Base-by-base conservation (phyloP, 2,329 filamentous ascomycete genomes). In the Cercospora nicotianae region DNA sequence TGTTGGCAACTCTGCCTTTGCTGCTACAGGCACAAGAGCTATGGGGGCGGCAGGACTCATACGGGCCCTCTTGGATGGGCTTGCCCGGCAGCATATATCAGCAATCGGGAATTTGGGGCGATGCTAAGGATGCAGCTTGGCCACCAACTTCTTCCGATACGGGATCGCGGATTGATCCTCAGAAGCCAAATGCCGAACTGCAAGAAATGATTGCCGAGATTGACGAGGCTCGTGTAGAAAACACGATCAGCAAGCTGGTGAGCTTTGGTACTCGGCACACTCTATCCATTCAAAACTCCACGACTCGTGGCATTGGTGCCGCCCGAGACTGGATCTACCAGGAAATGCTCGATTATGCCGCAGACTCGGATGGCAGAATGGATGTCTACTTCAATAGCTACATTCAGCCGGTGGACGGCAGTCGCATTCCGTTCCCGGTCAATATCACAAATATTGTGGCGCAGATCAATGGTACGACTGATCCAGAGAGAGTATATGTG, bases 231-330 rank as follows among this genome's bases (percentile, higher is more conserved):
- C 82, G 82, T 53, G 83, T 88, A 70, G 78, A 86, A 72, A 77
- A 80, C 8, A 86, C 79, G 66, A 84, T 88, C 69, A 77, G 79
- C 63, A 87, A 83, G 70, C 81, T 88, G 0, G 85, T 84, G 3
- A 83, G 81, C 16, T 88, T 87, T 69, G 86, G 84, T 30, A 88
- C 86, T 5, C 80, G 86, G 7, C 85, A 87, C 72, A 87, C 86
- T 0, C 77, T 87, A 0, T 86, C 84, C 5, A 80, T 77, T 1
- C 84, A 87, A 70, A 86, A 83, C 67, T 82, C 81, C 36, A 80
- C 80, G 3, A 83, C 80, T 2, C 79, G 83, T 5, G 86, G 86
- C 1, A 87, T 88, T 63, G 85, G 85, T 1, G 86, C 86, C 5
- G 85, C 86, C 10, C 76, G 86, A 67, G 84, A 87, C 72, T 87